phyloP scores from a whole-genome alignment of 192 early-diverging fungal species.

The Entophlyctis luteolus region DNA sequence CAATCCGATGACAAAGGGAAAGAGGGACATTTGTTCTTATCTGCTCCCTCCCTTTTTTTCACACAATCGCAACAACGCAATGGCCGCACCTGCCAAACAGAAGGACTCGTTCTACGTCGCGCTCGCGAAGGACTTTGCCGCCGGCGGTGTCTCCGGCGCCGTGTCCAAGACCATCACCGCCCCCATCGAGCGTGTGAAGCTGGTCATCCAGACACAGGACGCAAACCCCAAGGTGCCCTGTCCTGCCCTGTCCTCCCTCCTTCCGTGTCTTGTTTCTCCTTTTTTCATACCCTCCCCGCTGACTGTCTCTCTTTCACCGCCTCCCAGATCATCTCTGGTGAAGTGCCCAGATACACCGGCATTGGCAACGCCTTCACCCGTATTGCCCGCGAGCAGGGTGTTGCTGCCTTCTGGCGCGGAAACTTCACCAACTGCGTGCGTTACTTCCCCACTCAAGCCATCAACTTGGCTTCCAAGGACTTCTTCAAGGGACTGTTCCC shows the following conservation, averaged over 20 bases:
- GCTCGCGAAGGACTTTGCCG: constrained; percentile 60
- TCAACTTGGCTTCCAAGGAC: constrained; percentile 97
- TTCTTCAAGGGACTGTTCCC: constrained; percentile 91
- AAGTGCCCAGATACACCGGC: constrained; percentile 72
- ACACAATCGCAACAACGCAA: too few species aligned
- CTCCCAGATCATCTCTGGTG: constrained; percentile 67
- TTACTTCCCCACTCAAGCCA: constrained; percentile 97
- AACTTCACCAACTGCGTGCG: constrained; percentile 95
- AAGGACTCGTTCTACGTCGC: constrained; percentile 27
- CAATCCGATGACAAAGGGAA: too few species aligned
- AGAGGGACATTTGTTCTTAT: too few species aligned
- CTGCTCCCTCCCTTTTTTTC: too few species aligned
- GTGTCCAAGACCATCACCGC: constrained; percentile 98
- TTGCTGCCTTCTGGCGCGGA: constrained; percentile 67
- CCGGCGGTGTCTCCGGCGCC: constrained; percentile 93
- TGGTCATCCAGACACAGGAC: constrained; percentile 43
- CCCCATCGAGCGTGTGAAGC: constrained; percentile 96
- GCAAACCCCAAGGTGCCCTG: constrained; percentile 21
- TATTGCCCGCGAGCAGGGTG: constrained; percentile 80
- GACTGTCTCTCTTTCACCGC: background rate
- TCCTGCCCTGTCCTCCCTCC: background rate
- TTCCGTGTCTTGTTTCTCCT: background rate
- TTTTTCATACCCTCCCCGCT: background rate
- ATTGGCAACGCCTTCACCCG: constrained; percentile 90
- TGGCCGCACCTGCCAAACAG: constrained; percentile 17